Base-by-base conservation (phyloP, 306 rosid genomes). In the Quercus parvula region DNA sequence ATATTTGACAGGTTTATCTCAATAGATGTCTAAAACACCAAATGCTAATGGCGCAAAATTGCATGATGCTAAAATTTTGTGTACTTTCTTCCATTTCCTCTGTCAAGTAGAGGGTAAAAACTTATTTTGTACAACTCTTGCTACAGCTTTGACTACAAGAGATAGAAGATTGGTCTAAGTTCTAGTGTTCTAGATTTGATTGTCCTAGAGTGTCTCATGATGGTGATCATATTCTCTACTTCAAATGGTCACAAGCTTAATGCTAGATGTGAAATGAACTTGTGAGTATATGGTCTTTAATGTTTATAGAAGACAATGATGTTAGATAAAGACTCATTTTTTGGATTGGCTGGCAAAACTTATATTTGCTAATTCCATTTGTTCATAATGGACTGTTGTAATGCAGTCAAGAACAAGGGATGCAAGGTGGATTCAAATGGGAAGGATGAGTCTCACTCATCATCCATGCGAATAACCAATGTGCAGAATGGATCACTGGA, bases 371-470 rank as follows among this genome's bases (percentile, higher is more conserved):
- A 15, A 2, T 5, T 22, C 12, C n/a, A 4, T 56, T 28, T 72
- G 25, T 68, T 84, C 52, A 55, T 68, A 56, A 71, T 59, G 31
- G 54, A 66, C 3, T 69, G 66, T 68, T 75, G 56, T 78, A 6
- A 75, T 77, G 85, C 81, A 87, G 94, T 90, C n/a, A 84, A 86
- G 81, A 74, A 68, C 51, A 83, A 87, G 55, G 90, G 82, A 78
- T 76, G 75, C 35, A 75, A 62, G 22, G 73, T 75, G 75, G 87
- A 86, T 58, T 31, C 83, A 52, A 83, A 71, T 70, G 81, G 67
- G 81, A 84, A 67, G 69, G 62, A 61, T 66, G 84, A 80, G 62
- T 62, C 77, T 77, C 85, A 80, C 56, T 56, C 84, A 58, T 31
- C 86, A 55, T 69, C 79, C 20, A 77, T 78, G 80, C 77, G 64